Base-by-base conservation (phyloP, 805 yeast species). In the Cyberlindnera mycetangii region DNA sequence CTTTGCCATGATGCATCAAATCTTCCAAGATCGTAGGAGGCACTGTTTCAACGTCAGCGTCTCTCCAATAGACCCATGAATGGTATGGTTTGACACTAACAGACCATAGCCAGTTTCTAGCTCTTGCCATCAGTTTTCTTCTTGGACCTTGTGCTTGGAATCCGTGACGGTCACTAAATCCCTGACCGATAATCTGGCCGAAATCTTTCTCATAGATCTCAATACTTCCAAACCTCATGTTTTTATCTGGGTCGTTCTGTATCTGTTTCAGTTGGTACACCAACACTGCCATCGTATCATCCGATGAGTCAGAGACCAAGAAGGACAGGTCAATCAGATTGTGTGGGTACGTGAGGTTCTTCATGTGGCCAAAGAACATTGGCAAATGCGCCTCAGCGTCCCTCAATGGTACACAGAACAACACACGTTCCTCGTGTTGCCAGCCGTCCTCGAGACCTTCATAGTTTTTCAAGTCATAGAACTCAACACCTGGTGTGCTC, bases 11-110 rank as follows among this genome's bases (percentile, higher is more conserved):
- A 57, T 80, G 85, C 97, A 92, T 92, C 55, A 92, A 70, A 66
- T 92, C 98, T 66, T 92, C 96, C 48, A 92, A 65, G 50, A 92
- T 82, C 1, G 96, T 83, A 1, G 82, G 74, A 11, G 97, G 95
- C 20, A 84, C 81, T 0, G 90, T 83, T 62, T 90, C 96, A 11
- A 92, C 96, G 66, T 92, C 98, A 10, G 95, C 97, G 68, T 92
- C 98, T 67, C 98, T 75, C 98, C 98, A 92, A 64, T 92, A 89
- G 7, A 92, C 97, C 85, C 90, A 89, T 7, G 95, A 83, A 64
- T 92, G 98, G 62, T 92, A 81, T 2, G 98, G 97, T 61, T 84
- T 85, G 39, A 92, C 68, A 8, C 96, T 93, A 11, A 85, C 90
- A 0, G 93, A 70, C 66, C 90, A 81, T 34, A 92, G 71, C 98